Conservation (phyloP, 768 basidiomycete species). For the Termitomyces sp. region DNA sequence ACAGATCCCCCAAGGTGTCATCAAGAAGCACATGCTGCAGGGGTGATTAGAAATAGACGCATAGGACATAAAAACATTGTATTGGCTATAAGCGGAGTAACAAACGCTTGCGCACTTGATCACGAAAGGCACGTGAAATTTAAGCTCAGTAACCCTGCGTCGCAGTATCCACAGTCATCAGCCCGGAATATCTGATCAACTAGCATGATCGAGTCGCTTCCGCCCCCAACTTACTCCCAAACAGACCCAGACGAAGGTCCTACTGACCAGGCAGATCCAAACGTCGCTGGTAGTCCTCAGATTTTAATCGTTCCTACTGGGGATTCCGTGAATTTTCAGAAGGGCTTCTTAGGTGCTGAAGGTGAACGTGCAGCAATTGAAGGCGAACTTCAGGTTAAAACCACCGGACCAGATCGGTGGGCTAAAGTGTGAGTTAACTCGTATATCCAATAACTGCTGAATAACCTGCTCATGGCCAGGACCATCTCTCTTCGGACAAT, state of each 20-base stretch:
- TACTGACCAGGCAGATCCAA: constrained; percentile 13
- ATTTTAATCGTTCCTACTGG: constrained; percentile 69
- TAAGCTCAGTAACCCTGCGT: no score
- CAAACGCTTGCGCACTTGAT: no score
- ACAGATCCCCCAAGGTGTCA: no score
- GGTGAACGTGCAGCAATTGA: constrained; percentile 80
- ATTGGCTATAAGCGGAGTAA: no score
- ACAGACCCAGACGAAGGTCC: constrained; percentile 26
- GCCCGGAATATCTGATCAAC: not conserved
- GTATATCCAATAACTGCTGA: constrained; percentile 5
- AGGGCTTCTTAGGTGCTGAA: constrained; percentile 79
- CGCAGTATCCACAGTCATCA: no score
- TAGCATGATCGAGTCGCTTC: constrained; percentile 37
- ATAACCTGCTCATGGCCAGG: constrained; percentile 28
- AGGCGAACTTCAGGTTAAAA: constrained; percentile 85
- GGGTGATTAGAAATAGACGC: no score
- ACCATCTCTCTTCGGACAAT: constrained; percentile 60
- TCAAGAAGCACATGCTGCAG: no score
- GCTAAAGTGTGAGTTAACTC: constrained; percentile 57
- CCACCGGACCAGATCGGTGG: constrained; percentile 51
- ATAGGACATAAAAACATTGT: no score
- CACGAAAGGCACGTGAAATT: not conserved
- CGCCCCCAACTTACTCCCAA: constrained; percentile 60
- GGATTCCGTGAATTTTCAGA: constrained; percentile 75
- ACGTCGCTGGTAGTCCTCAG: constrained; percentile 39